Percentiles rank a stretch among this genome's conserved stretches.
phyloP scores from a whole-genome alignment of 2,329 filamentous ascomycete genomes.

The Ceratocystis albifundus region DNA sequence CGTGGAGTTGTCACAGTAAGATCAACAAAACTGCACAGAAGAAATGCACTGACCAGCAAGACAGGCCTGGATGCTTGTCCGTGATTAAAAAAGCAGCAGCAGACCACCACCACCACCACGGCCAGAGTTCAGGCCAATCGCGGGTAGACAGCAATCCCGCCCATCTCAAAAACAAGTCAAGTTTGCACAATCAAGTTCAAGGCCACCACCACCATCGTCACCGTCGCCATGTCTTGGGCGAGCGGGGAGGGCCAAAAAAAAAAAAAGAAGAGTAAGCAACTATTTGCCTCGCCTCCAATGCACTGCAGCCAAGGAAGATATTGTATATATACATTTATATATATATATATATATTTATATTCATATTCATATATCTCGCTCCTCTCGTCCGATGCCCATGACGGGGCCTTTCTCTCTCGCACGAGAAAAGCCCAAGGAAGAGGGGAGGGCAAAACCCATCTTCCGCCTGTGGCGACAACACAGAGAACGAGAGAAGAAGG shows the following conservation, averaged over 20 bases:
- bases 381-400: background rate
- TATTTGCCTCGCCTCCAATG: too few relatives aligned
- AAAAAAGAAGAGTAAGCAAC: background rate
- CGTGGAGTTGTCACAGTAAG: background rate
- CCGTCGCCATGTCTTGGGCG: background rate
- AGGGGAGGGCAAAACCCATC: background rate
- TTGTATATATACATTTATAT: background rate
- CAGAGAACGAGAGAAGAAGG: background rate
- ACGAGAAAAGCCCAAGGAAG: background rate
- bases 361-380: background rate
- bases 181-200: background rate
- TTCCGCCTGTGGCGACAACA: background rate
- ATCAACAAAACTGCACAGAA: background rate
- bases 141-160: background rate
- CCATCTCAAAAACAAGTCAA: background rate
- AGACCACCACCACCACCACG: background rate
- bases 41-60: background rate
- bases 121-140: background rate
- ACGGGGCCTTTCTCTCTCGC: background rate
- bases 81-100: background rate
- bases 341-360: background rate
- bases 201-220: background rate
- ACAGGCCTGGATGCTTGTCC: background rate
- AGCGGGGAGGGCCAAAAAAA: background rate
- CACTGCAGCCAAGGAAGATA: too few relatives aligned